Percentiles rank a stretch among this genome's conserved stretches.
These are phyloP conservation scores for Vigna trinervia DNA, from an alignment of 306 rosid species.

Conservation along the genomic window DNA sequence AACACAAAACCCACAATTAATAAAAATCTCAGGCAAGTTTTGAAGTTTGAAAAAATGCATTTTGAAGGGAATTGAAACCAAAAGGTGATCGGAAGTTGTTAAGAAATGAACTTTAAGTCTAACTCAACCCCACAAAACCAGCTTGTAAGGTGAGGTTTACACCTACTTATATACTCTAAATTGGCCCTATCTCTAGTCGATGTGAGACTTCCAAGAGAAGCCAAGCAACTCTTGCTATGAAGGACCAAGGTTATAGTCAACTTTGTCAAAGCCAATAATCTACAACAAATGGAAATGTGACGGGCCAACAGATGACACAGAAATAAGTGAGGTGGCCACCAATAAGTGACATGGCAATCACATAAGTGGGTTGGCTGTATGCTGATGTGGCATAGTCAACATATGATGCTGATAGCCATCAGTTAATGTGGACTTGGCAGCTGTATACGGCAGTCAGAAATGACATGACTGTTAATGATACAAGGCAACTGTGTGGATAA, in stretches of 20 bases:
- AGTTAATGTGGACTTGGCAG: not conserved
- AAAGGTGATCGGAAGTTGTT: not conserved
- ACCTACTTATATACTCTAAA: no score
- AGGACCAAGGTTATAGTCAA: not conserved
- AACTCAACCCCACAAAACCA: no score
- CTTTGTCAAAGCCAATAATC: not conserved
- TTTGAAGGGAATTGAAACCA: not conserved
- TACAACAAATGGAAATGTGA: not conserved
- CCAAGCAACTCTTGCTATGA: not conserved
- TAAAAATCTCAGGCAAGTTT: not conserved
- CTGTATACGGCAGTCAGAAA: not conserved
- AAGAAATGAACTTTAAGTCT: no score
- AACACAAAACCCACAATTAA: not conserved
- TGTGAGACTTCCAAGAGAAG: no score
- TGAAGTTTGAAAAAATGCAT: not conserved
- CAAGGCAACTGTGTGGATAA: not conserved
- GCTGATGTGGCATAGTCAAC: not conserved
- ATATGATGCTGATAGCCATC: not conserved
- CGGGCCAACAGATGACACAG: not conserved
- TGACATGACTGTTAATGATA: not conserved
- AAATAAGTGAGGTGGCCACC: not conserved
- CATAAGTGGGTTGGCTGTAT: not conserved
- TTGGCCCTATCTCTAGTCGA: no score
- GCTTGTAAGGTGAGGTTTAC: no score
- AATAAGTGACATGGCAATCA: not conserved